Conservation (phyloP, 352 stramenopile species). For the Peronosclerospora sorghi region DNA sequence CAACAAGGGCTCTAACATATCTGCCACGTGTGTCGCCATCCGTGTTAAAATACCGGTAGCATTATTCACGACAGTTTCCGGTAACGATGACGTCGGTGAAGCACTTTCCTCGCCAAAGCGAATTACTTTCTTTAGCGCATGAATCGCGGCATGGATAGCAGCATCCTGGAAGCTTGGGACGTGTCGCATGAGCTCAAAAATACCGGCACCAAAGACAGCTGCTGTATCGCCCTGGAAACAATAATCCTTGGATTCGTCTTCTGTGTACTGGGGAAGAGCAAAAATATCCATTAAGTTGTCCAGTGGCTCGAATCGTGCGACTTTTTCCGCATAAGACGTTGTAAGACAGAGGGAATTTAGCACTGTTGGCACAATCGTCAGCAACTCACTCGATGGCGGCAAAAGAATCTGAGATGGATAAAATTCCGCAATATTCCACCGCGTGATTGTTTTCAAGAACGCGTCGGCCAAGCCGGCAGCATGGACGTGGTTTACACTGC, state of each 20-base stretch:
- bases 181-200: conserved; percentile 96
- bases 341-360: conserved; percentile 90
- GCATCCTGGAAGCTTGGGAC: conserved; percentile 79
- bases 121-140: conserved; percentile 86
- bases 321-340: conserved; percentile 82
- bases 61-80: conserved; percentile 12
- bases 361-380: conserved; percentile 91
- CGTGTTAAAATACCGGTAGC: conserved; percentile 33
- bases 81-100: conserved; percentile 1
- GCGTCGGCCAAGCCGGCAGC: conserved; percentile 85
- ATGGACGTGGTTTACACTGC: conserved; percentile 91
- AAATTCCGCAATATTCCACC: conserved; percentile 56
- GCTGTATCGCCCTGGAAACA: conserved; percentile 90
- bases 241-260: conserved; percentile 60
- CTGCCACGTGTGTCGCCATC: conserved; percentile 76
- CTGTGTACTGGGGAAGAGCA: conserved; percentile 80
- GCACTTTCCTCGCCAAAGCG: conserved; percentile 60
- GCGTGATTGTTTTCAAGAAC: conserved; percentile 88
- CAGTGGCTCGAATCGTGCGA: conserved; percentile 86
- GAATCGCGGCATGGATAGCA: conserved; percentile 81
- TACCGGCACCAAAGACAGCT: conserved; percentile 85
- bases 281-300: conserved; percentile 88
- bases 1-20: conserved; percentile 91
- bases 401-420: conserved; percentile 39
- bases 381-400: conserved; percentile 86